Conservation (phyloP, 345 rosid species). For the Diplotaxis tenuifolia region DNA sequence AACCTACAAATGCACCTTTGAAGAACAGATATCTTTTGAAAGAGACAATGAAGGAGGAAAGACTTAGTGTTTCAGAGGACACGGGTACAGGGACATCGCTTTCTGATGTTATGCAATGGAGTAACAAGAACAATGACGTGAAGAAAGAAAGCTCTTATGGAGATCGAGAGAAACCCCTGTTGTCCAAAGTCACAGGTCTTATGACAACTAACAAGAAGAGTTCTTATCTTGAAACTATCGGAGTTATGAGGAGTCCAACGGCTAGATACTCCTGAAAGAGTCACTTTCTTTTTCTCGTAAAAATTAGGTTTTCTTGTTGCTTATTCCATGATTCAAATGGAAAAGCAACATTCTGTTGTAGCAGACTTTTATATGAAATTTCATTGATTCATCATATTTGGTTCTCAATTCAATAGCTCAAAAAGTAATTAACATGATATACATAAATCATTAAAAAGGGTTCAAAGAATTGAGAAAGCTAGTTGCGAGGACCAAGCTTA, state of each 20-base stretch:
- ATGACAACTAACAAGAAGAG: conserved; percentile 47
- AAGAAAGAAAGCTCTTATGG: conserved; percentile 47
- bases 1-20: conserved; percentile 46
- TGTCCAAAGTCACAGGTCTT: conserved; percentile 41
- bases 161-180: conserved; percentile 41
- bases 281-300: conserved; percentile 8
- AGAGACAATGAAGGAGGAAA: conserved; percentile 32
- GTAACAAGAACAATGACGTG: conserved; percentile 40
- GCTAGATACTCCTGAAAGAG: conserved; percentile 37
- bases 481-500: conserved; percentile 72
- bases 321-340: conserved; percentile 6
- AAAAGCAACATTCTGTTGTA: conserved; percentile 21
- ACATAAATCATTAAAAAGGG: conserved; percentile 3
- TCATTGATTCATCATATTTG: conserved; percentile 31
- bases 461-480: background rate
- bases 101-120: conserved; percentile 82
- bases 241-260: conserved; percentile 69
- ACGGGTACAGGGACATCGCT: conserved; percentile 43
- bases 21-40: conserved; percentile 36
- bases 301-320: conserved; percentile 23
- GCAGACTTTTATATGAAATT: conserved; percentile 25
- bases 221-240: conserved; percentile 66
- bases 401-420: conserved; percentile 22
- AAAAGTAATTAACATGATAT: conserved; percentile 13
- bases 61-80: conserved; percentile 31